A percentile compares a stretch with the other conserved stretches of the same genome.
These are phyloP conservation scores for Farysia itapuensis DNA, from an alignment of 1,284 basidiomycete genomes.

Conservation along the genomic window DNA sequence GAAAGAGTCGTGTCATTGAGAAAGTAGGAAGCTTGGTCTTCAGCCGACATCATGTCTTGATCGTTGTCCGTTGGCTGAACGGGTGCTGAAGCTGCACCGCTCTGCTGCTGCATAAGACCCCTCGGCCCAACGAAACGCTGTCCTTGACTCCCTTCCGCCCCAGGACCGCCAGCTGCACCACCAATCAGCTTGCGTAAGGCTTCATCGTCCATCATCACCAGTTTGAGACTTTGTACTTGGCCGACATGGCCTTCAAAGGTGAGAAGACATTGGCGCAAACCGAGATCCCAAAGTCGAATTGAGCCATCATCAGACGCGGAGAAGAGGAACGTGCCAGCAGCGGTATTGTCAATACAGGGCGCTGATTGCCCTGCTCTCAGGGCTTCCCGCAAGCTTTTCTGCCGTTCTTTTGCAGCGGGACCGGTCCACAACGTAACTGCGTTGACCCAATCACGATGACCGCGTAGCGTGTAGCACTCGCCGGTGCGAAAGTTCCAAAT, in stretches of 20 bases:
- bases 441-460: slow-evolving; percentile 96
- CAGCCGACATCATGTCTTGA: slow-evolving; percentile 31
- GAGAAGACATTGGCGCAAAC: slow-evolving; percentile 75
- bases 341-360: slow-evolving; percentile 64
- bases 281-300: slow-evolving; percentile 92
- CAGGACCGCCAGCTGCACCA: slow-evolving; percentile 52
- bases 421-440: slow-evolving; percentile 91
- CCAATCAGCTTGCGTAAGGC: slow-evolving; percentile 49
- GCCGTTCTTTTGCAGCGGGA: slow-evolving; percentile 55
- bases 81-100: slow-evolving; percentile 1
- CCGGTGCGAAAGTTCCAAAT: slow-evolving; percentile 90
- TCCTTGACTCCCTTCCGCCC: slow-evolving; percentile 14
- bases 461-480: slow-evolving; percentile 86
- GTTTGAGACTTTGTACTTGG: slow-evolving; percentile 87
- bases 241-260: slow-evolving; percentile 88
- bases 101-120: neutral
- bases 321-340: slow-evolving; percentile 67
- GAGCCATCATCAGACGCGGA: slow-evolving; percentile 93
- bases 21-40: slow-evolving; percentile 36
- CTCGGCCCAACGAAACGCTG: slow-evolving; percentile 4
- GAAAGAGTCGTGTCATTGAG: slow-evolving; percentile 18
- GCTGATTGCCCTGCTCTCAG: slow-evolving; percentile 25
- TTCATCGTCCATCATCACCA: slow-evolving; percentile 65
- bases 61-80: slow-evolving; percentile 6
- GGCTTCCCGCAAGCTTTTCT: slow-evolving; percentile 30